Conservation (phyloP, 163 green algal genomes). For the Volvox carteri region DNA sequence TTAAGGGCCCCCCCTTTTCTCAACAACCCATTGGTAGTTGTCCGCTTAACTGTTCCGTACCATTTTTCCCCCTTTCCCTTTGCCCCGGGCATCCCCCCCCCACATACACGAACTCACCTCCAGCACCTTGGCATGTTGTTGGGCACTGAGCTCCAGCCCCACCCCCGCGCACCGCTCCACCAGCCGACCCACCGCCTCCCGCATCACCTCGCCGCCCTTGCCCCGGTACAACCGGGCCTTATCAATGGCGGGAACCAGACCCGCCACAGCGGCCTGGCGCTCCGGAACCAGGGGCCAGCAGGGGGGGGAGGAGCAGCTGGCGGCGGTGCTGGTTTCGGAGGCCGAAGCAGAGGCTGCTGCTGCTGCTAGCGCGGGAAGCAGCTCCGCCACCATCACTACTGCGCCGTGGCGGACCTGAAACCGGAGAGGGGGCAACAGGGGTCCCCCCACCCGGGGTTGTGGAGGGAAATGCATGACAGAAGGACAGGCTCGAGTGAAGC, state of each 20-base stretch:
- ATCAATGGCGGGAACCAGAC: slow-evolving; percentile 79
- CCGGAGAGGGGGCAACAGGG: no score
- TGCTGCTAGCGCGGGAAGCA: slow-evolving; percentile 83
- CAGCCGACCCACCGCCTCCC: slow-evolving; percentile 81
- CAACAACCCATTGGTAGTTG: no score
- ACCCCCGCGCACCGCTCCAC: slow-evolving; percentile 62
- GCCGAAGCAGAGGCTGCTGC: background rate
- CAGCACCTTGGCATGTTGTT: slow-evolving; percentile 64
- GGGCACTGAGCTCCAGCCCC: slow-evolving; percentile 52
- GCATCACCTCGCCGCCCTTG: slow-evolving; percentile 94
- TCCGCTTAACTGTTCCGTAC: no score
- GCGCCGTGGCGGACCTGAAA: slow-evolving; percentile 90
- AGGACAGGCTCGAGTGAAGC: no score
- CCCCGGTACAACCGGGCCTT: slow-evolving; percentile 85
- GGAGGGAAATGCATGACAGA: no score
- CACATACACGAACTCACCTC: no score
- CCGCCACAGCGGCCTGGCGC: slow-evolving; percentile 56
- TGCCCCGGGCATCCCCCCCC: no score
- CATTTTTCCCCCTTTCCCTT: no score
- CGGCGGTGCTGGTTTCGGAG: background rate
- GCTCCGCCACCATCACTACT: slow-evolving; percentile 81
- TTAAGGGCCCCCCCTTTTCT: no score
- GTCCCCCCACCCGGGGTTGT: no score
- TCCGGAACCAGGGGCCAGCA: slow-evolving; percentile 23
- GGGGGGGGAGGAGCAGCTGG: background rate